Conservation (phyloP, 1,284 basidiomycete genomes). For the Heliocybe sulcata region DNA sequence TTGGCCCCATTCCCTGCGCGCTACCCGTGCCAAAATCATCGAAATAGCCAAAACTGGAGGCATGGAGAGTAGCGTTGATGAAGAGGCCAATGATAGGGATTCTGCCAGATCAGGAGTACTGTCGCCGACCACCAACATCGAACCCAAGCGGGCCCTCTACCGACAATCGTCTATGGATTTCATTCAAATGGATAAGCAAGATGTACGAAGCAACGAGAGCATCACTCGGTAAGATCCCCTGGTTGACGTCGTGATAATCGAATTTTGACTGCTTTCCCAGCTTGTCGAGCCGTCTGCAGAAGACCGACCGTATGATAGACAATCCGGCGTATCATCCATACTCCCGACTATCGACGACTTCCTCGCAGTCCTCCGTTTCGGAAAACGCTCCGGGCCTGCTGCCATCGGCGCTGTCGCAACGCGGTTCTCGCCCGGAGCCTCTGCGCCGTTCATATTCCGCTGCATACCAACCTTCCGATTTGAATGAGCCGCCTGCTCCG, state of each 20-base stretch:
- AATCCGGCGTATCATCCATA: conserved; percentile 54
- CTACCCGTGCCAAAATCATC: conserved; percentile 72
- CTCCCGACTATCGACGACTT: conserved; percentile 28
- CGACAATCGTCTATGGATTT: conserved; percentile 83
- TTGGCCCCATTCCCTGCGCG: conserved; percentile 74
- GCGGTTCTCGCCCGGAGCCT: conserved; percentile 14
- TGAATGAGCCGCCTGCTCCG: conserved; percentile 8
- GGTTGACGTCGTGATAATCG: neutral
- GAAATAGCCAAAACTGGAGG: conserved; percentile 60
- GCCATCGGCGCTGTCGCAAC: conserved; percentile 41
- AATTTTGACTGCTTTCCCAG: conserved; percentile 24
- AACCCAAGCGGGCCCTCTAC: conserved; percentile 51
- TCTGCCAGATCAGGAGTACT: conserved; percentile 26
- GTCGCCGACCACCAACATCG: conserved; percentile 34
- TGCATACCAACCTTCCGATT: conserved; percentile 25
- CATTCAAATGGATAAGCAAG: conserved; percentile 39
- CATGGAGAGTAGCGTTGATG: conserved; percentile 38
- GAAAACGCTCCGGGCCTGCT: conserved; percentile 26
- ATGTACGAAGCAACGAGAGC: conserved; percentile 43
- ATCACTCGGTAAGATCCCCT: conserved; percentile 47
- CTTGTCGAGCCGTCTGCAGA: conserved; percentile 62
- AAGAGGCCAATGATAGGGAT: conserved; percentile 23
- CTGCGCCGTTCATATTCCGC: conserved; percentile 28
- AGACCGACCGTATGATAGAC: conserved; percentile 47
- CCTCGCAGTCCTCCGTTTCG: neutral